Conservation (phyloP, 345 rosid genomes). For the Citrus glauca region DNA sequence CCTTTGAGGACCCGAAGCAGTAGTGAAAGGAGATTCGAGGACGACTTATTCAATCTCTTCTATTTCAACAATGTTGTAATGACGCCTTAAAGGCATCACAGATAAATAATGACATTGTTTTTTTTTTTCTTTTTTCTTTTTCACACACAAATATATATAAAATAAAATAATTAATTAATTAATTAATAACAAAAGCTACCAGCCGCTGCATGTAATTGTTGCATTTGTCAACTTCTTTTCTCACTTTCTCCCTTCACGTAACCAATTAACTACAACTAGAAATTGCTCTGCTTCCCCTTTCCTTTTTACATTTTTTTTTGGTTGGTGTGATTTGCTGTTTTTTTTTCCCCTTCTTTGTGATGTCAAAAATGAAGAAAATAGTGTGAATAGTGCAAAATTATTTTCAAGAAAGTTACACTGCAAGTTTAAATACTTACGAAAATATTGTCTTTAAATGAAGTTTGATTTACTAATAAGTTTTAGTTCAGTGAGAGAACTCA, state of each 20-base stretch:
- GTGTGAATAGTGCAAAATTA: too few species aligned
- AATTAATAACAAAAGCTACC: constrained; percentile 33
- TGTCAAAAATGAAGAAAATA: too few species aligned
- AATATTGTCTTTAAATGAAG: too few species aligned
- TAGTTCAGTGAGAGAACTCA: too few species aligned
- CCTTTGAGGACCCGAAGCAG: constrained; percentile 33
- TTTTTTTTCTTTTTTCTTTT: not conserved
- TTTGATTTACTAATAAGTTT: too few species aligned
- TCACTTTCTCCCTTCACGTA: constrained; percentile 4
- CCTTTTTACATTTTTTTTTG: not conserved
- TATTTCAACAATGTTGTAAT: not conserved
- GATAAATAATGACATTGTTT: not conserved
- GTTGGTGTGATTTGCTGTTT: not conserved
- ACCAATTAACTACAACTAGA: not conserved
- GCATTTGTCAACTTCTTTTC: not conserved
- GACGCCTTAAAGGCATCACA: constrained; percentile 2
- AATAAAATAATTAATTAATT: too few species aligned
- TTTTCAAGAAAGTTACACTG: too few species aligned
- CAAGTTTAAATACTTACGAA: too few species aligned
- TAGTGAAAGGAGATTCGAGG: constrained; percentile 35
- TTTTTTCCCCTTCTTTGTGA: too few species aligned
- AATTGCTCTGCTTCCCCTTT: not conserved
- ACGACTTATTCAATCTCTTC: constrained; percentile 21
- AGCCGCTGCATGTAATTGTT: constrained; percentile 44
- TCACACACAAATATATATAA: too few species aligned